phyloP scores from a whole-genome alignment of 208 protist genomes.

The Leishmania aethiopica region DNA sequence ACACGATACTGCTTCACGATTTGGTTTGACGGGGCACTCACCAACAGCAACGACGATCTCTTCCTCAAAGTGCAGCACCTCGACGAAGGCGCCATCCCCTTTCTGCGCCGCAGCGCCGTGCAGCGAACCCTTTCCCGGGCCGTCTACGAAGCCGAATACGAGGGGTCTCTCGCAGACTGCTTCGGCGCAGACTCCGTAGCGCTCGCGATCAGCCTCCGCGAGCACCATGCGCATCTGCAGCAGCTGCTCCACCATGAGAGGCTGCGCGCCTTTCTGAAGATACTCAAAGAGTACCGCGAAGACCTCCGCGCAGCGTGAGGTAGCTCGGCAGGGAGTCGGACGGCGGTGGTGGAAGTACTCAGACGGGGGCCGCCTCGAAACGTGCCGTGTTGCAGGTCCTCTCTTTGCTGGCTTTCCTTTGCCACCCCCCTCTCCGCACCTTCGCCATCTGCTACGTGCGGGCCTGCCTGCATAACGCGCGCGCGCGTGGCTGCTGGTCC shows the following conservation, averaged over 20 bases:
- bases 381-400: no score
- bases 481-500: not conserved
- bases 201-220: conserved; percentile 28
- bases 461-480: not conserved
- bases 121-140: conserved; percentile 47
- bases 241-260: conserved; percentile 33
- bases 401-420: not conserved
- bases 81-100: conserved; percentile 24
- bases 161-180: conserved; percentile 38
- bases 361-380: not conserved
- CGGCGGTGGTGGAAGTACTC: no score
- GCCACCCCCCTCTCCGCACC: not conserved
- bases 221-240: conserved; percentile 44
- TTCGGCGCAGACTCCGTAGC: conserved; percentile 36
- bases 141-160: conserved; percentile 50
- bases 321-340: not conserved
- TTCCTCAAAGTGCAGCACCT: conserved; percentile 43
- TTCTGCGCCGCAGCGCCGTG: conserved; percentile 42
- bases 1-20: conserved; percentile 59
- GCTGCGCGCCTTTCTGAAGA: conserved; percentile 25
- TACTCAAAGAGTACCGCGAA: conserved; percentile 32
- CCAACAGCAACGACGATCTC: conserved; percentile 50
- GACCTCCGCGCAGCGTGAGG: conserved; percentile 20
- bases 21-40: conserved; percentile 49
- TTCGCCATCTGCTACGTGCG: not conserved